A percentile compares a stretch with the other conserved stretches of the same genome.
phyloP scores from a whole-genome alignment of 2,329 filamentous ascomycete species.

The Diplodia scrobiculata region DNA sequence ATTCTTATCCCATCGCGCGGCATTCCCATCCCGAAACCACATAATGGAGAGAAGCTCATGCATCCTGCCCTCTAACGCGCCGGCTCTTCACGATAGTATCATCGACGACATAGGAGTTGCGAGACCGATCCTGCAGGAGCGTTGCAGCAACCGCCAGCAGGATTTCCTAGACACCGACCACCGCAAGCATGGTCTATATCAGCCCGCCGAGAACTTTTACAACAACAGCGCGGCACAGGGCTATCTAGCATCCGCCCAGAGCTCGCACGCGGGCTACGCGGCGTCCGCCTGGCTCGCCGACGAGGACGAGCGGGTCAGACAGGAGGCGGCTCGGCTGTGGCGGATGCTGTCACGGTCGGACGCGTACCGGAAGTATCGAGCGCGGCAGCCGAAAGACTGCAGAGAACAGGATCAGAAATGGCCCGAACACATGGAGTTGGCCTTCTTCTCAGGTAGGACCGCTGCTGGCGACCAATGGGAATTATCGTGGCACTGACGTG shows the following conservation, averaged over 20 bases:
- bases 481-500: slow-evolving; percentile 18
- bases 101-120: slow-evolving; percentile 35
- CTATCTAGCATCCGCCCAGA: slow-evolving; percentile 17
- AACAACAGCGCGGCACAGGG: slow-evolving; percentile 14
- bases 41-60: slow-evolving; percentile 39
- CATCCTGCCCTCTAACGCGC: slow-evolving; percentile 49
- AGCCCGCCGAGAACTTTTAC: slow-evolving; percentile 25
- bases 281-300: slow-evolving; percentile 15
- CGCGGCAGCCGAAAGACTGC: slow-evolving; percentile 43
- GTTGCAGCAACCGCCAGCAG: slow-evolving; percentile 47
- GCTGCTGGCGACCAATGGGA: slow-evolving; percentile 9
- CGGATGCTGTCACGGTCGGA: slow-evolving; percentile 42
- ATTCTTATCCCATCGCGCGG: slow-evolving; percentile 31
- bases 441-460: slow-evolving; percentile 52
- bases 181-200: slow-evolving; percentile 38
- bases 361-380: slow-evolving; percentile 52
- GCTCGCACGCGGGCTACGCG: slow-evolving; percentile 8
- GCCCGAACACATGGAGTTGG: slow-evolving; percentile 52
- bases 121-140: slow-evolving; percentile 47
- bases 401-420: slow-evolving; percentile 47
- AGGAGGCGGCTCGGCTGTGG: slow-evolving; percentile 38
- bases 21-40: slow-evolving; percentile 33
- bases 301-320: slow-evolving; percentile 28
- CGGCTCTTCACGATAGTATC: slow-evolving; percentile 39
- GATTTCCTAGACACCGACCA: slow-evolving; percentile 35